A percentile compares a stretch with the other conserved stretches of the same genome.
Evolutionary conservation across 768 basidiomycete genomes (phyloP).

Genomic region (Pseudohyphozyma bogoriensis): DNA sequence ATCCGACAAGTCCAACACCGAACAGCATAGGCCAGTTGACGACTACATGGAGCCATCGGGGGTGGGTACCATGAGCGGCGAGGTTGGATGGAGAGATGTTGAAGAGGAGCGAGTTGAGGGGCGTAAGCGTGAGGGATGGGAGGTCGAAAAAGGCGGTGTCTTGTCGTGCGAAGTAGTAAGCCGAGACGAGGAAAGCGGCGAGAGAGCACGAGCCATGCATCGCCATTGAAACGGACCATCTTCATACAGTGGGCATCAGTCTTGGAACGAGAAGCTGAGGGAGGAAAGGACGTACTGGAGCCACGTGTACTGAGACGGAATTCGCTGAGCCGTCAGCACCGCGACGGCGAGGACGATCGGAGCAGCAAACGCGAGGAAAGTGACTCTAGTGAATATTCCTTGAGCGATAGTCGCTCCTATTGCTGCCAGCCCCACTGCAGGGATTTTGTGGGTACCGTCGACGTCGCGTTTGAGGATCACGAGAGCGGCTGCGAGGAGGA

Average conservation of each 20-base stretch:
- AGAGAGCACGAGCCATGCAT: neutral
- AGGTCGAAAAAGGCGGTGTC: constrained; percentile 1
- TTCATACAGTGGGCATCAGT: too few relatives aligned
- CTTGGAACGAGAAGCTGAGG: too few relatives aligned
- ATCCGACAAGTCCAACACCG: constrained; percentile 3
- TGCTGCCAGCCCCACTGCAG: neutral
- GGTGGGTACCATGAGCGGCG: constrained; percentile 29
- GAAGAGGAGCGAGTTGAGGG: constrained; percentile 27
- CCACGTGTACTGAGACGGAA: neutral
- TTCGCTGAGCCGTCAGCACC: neutral
- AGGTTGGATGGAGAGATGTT: constrained; percentile 23
- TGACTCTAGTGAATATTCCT: constrained; percentile 24
- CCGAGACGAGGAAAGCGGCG: neutral
- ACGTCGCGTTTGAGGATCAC: neutral
- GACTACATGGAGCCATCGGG: constrained; percentile 19
- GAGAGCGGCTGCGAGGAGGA: constrained; percentile 5
- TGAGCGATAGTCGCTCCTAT: constrained; percentile 7
- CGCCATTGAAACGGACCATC: neutral
- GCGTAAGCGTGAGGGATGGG: constrained; percentile 1
- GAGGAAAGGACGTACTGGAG: too few relatives aligned
- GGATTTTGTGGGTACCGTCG: neutral
- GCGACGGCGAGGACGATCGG: neutral
- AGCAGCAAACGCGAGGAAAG: constrained; percentile 20
- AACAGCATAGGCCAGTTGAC: constrained; percentile 28
- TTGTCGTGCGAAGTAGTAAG: neutral